A percentile compares a stretch with the other conserved stretches of the same genome.
These are phyloP conservation scores for Nissolia schottii DNA, from an alignment of 306 rosid species.

Conservation along the genomic window DNA sequence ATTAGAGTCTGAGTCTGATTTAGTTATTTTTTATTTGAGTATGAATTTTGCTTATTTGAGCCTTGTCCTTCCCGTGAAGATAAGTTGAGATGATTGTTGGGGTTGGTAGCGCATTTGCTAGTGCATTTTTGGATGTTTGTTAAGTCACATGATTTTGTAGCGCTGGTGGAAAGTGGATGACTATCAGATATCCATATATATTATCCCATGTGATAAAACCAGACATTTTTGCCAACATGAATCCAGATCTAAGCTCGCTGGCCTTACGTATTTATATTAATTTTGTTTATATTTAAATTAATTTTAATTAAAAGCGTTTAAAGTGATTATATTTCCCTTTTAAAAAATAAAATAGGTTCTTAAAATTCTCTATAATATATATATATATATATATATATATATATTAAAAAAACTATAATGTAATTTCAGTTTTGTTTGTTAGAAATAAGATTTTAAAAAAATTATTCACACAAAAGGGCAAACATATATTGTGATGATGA, in stretches of 20 bases:
- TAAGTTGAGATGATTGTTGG: background rate
- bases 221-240: background rate
- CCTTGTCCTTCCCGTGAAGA: background rate
- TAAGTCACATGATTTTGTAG: background rate
- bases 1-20: background rate
- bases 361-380: too few species aligned
- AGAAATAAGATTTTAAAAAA: background rate
- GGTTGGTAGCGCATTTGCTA: slow-evolving; percentile 8
- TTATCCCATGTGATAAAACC: background rate
- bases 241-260: slow-evolving; percentile 26
- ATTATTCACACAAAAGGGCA: background rate
- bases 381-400: too few species aligned
- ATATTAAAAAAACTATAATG: background rate
- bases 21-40: background rate
- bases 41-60: background rate
- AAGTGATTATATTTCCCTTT: too few species aligned
- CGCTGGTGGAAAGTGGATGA: background rate
- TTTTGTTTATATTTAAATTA: too few species aligned
- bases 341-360: too few species aligned
- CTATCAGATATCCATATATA: background rate
- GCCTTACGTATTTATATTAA: background rate
- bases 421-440: background rate
- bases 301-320: too few species aligned
- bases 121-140: slow-evolving; percentile 4
- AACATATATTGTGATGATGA: background rate